phyloP scores from a whole-genome alignment of 495 filamentous ascomycete species.

The Tuber brumale region DNA sequence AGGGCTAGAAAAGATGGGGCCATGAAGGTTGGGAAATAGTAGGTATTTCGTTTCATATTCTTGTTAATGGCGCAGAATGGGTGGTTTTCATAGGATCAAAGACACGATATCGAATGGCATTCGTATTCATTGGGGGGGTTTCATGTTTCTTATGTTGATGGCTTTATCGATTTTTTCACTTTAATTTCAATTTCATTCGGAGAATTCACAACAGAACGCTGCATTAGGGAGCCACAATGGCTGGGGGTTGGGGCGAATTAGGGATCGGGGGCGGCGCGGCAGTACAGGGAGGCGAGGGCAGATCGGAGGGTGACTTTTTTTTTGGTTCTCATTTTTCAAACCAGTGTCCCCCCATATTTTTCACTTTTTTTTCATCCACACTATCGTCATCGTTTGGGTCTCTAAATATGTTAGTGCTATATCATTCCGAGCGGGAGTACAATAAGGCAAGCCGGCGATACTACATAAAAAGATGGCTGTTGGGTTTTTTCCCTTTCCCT shows the following conservation, averaged over 20 bases:
- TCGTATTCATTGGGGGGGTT: constrained; percentile 5
- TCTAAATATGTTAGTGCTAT: background rate
- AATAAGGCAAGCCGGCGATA: constrained; percentile 2
- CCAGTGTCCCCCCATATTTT: background rate
- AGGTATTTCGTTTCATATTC: constrained; percentile 31
- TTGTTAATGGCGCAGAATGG: constrained; percentile 38
- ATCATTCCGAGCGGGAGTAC: background rate
- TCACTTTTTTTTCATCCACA: background rate
- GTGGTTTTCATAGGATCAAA: constrained; percentile 37
- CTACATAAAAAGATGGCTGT: constrained; percentile 1
- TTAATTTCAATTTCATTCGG: constrained; percentile 18
- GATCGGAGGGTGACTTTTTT: background rate
- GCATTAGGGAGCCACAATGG: constrained; percentile 26
- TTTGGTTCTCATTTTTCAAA: background rate
- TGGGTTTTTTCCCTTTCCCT: background rate
- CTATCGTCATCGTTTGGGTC: background rate
- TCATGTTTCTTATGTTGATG: constrained; percentile 33
- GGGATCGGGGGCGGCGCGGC: background rate
- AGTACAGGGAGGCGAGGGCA: background rate
- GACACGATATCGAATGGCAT: constrained; percentile 39
- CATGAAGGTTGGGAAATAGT: constrained; percentile 31
- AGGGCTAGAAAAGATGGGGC: constrained; percentile 7
- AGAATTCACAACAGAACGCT: constrained; percentile 24
- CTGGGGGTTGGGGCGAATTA: background rate
- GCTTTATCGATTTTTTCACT: constrained; percentile 20